phyloP scores from a whole-genome alignment of 2,329 filamentous ascomycete species.

The Nigrospora oryzae region DNA sequence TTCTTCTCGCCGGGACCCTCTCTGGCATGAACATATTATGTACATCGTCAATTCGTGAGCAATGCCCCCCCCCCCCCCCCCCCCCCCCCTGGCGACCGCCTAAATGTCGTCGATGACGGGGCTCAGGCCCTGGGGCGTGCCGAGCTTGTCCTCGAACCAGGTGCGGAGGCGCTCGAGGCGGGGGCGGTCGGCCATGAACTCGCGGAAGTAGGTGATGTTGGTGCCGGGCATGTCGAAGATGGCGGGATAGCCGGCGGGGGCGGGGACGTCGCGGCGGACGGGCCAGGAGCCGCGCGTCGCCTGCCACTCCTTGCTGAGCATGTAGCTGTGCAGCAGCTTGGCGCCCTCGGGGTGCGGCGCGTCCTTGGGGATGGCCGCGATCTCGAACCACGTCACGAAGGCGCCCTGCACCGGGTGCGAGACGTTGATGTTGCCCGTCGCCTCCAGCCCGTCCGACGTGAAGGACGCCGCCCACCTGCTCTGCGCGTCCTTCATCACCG shows the following conservation, averaged over 20 bases:
- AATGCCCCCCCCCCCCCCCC: no score
- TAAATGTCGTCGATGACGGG: slow-evolving; percentile 20
- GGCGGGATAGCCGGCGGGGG: slow-evolving; percentile 15
- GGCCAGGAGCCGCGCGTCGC: slow-evolving; percentile 17
- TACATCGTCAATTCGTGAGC: no score
- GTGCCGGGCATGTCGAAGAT: slow-evolving; percentile 20
- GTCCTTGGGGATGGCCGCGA: slow-evolving; percentile 35
- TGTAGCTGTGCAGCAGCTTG: slow-evolving; percentile 38
- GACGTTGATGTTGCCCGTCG: slow-evolving; percentile 11
- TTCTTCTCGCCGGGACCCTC: no score
- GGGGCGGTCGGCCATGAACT: slow-evolving; percentile 26
- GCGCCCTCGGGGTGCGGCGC: slow-evolving; percentile 40
- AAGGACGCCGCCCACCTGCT: slow-evolving; percentile 24
- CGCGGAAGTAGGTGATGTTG: slow-evolving; percentile 20
- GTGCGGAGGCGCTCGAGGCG: slow-evolving; percentile 25
- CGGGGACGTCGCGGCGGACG: slow-evolving; percentile 17
- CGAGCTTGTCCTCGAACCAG: slow-evolving; percentile 27
- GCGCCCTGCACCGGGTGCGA: slow-evolving; percentile 24
- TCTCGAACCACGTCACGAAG: slow-evolving; percentile 40
- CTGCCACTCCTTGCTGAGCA: slow-evolving; percentile 33
- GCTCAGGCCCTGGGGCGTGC: slow-evolving; percentile 26
- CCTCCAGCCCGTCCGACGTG: slow-evolving; percentile 13
- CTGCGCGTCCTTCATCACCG: slow-evolving; percentile 21
- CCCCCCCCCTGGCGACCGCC: no score
- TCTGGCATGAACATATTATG: no score